These are phyloP conservation scores for Saprolegnia parasitica DNA, from an alignment of 352 stramenopile genomes.

Conservation along the genomic window DNA sequence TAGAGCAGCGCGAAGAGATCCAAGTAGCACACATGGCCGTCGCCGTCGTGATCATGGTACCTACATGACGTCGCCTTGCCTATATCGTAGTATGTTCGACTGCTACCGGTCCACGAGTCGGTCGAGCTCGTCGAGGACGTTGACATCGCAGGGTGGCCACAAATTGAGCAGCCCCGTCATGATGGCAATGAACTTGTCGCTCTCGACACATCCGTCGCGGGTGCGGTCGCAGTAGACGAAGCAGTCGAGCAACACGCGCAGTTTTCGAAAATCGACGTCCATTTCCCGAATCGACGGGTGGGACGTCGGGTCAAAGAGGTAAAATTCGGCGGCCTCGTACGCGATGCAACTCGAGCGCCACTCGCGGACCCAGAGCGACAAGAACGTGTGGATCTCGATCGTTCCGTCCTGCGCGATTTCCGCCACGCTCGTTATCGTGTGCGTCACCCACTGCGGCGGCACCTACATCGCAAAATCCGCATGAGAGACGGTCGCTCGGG, in stretches of 20 bases:
- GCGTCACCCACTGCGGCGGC: slow-evolving; percentile 3
- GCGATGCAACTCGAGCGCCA: neutral
- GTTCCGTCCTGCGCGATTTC: slow-evolving; percentile 2
- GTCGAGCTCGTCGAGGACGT: slow-evolving; percentile 5
- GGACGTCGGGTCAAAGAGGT: slow-evolving; percentile 6
- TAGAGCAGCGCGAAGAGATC: slow-evolving; percentile 84
- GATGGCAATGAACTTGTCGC: slow-evolving; percentile 2
- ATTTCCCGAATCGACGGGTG: neutral
- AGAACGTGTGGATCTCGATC: slow-evolving; percentile 23
- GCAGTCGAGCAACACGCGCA: slow-evolving; percentile 13
- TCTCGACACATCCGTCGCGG: slow-evolving; percentile 24
- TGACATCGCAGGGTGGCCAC: neutral
- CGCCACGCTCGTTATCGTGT: neutral
- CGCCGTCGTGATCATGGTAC: slow-evolving; percentile 41
- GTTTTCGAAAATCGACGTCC: slow-evolving; percentile 9
- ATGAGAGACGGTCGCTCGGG: neutral
- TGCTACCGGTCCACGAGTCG: slow-evolving; percentile 7
- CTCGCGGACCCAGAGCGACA: slow-evolving; percentile 7
- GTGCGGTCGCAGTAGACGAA: slow-evolving; percentile 25
- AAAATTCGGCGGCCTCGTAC: neutral
- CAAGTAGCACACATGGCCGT: slow-evolving; percentile 68
- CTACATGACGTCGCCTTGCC: neutral
- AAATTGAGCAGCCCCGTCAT: slow-evolving; percentile 16
- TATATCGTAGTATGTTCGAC: neutral
- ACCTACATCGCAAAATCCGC: neutral